phyloP scores from a whole-genome alignment of 108 stramenopile genomes.

The Bacterosira constricta region DNA sequence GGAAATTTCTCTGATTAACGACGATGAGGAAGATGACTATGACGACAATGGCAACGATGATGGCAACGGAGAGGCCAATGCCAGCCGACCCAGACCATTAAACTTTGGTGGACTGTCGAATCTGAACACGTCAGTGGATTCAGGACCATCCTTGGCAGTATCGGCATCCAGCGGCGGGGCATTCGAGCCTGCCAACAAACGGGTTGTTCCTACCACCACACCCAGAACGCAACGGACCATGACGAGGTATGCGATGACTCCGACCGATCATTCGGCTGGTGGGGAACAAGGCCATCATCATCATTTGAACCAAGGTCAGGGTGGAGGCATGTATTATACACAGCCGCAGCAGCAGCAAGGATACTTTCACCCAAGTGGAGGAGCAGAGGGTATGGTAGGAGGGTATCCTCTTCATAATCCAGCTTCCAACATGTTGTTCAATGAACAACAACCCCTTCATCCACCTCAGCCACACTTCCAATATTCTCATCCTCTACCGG shows the following conservation, averaged over 20 bases:
- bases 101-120: constrained; percentile 12
- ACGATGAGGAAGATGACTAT: neutral
- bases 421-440: neutral
- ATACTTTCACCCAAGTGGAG: neutral
- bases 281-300: neutral
- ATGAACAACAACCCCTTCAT: neutral
- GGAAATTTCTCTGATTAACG: constrained; percentile 15
- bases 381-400: neutral
- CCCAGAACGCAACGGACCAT: constrained; percentile 20
- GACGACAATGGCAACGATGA: neutral
- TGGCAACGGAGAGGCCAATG: neutral
- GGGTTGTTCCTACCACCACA: constrained; percentile 2
- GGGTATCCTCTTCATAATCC: neutral
- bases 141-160: neutral
- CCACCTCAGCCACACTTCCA: neutral
- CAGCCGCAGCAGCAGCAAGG: constrained; percentile 13
- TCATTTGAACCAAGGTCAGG: neutral
- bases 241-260: too few relatives aligned
- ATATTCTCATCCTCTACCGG: constrained; percentile 9
- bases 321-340: neutral
- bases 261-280: neutral
- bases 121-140: neutral
- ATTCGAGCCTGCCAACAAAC: constrained; percentile 13
- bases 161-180: constrained; percentile 5
- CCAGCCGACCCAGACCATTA: constrained; percentile 4